Conservation (phyloP, 192 early-diverging fungal genomes). For the Rhizoclosmatium sp. region DNA sequence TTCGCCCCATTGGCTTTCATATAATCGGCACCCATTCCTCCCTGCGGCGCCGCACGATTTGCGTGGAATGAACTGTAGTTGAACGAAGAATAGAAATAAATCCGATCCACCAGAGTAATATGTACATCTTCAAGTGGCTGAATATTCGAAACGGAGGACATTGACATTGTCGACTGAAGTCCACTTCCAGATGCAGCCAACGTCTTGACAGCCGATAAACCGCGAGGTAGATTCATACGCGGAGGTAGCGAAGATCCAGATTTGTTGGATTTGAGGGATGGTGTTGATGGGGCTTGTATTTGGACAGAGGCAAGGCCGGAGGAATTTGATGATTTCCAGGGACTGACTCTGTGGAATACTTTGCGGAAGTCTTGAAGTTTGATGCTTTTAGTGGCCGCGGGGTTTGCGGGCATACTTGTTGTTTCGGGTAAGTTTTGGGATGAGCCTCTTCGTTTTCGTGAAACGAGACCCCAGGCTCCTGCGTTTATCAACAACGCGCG, state of each 20-base stretch:
- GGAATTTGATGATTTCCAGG: slow-evolving; percentile 48
- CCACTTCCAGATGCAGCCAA: neutral
- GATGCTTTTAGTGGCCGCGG: slow-evolving; percentile 45
- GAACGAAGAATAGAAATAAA: slow-evolving; percentile 65
- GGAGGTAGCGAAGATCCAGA: slow-evolving; percentile 12
- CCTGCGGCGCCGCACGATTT: slow-evolving; percentile 40
- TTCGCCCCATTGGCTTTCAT: slow-evolving; percentile 1
- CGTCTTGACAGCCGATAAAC: neutral
- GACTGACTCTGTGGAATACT: slow-evolving; percentile 55
- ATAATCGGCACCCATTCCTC: slow-evolving; percentile 43
- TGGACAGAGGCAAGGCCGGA: neutral
- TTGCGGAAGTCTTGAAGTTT: slow-evolving; percentile 55
- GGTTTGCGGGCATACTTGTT: slow-evolving; percentile 1
- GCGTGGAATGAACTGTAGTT: slow-evolving; percentile 58
- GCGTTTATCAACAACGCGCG: slow-evolving; percentile 36
- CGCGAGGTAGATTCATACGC: slow-evolving; percentile 4
- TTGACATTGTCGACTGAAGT: neutral
- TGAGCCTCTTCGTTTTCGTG: slow-evolving; percentile 9
- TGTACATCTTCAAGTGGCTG: slow-evolving; percentile 45
- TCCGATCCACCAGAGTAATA: slow-evolving; percentile 55
- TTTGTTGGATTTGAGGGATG: neutral
- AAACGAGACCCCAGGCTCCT: slow-evolving; percentile 57
- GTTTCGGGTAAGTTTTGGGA: neutral
- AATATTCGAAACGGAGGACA: neutral
- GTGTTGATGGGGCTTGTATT: neutral